Base-by-base conservation (phyloP, 2,329 filamentous ascomycete genomes). In the Neopestalotiopsis rosae region DNA sequence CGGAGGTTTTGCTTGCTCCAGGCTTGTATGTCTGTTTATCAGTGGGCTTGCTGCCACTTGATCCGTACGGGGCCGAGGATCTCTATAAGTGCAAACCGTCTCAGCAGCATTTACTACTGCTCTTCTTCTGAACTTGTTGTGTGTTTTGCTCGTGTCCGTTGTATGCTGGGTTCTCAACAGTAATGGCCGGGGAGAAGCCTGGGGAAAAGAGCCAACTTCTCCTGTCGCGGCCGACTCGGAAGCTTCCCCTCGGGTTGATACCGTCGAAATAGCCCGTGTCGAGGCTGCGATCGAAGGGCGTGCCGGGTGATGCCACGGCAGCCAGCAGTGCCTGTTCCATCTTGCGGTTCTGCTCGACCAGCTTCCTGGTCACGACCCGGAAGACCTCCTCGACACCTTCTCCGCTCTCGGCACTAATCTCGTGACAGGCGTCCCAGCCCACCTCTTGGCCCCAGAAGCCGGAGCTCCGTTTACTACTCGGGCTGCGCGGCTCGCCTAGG, bases 321-420 rank as follows among this genome's bases (percentile, higher is more conserved):
- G 85, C 83, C 2, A 88, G 76, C 67, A 90, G 80, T 10, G 86
- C 88, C 73, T 88, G 86, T 79, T 89, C 87, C 78, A 90, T 87
- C 81, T 88, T 88, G 74, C 87, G 86, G 77, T 89, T 89, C 82
- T 89, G 87, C 79, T 90, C 88, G 73, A 90, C 88, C 68, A 90
- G 85, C 78, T 90, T 90, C 69, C 88, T 82, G 45, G 88, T 86
- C 14, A 90, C 88, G 57, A 90, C 88, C 24, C 95, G 88, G 76
- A 98, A 98, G 0, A 99, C 94, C 81, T 98, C 96, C 75, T 98
- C 96, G 20, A 99, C 95, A 20, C 95, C 95, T 84, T 98, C 95
- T 68, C 95, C 95, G 76, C 92, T 94, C 84, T 97, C 95, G 62
- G 95, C 95, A 74, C 91, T 95, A 77, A 99, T 95, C 83, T 99